Conservation (phyloP, 2,329 filamentous ascomycete species). For the Emmonsiellopsis sp. region DNA sequence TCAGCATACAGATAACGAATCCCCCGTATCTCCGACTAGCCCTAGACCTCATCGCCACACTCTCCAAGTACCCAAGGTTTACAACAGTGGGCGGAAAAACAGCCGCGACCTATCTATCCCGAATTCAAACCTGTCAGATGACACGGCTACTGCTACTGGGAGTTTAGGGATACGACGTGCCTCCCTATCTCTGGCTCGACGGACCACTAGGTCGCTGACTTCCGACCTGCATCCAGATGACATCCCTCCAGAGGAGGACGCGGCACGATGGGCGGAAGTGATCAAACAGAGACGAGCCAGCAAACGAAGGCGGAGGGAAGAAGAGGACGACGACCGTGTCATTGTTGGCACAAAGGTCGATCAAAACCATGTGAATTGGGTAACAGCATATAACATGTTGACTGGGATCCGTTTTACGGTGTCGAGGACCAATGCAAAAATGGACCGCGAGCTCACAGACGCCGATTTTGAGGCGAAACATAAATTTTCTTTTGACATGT, state of each 20-base stretch:
- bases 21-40: slow-evolving; percentile 26
- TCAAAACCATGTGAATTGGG: slow-evolving; percentile 93
- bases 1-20: slow-evolving; percentile 6
- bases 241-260: slow-evolving; percentile 77
- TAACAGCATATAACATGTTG: slow-evolving; percentile 98
- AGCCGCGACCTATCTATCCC: slow-evolving; percentile 54
- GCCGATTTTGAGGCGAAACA: slow-evolving; percentile 90
- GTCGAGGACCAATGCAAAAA: slow-evolving; percentile 90
- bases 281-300: slow-evolving; percentile 86
- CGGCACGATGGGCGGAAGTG: slow-evolving; percentile 82
- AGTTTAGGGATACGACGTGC: slow-evolving; percentile 58
- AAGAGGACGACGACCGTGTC: slow-evolving; percentile 83
- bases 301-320: slow-evolving; percentile 72
- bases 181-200: slow-evolving; percentile 73
- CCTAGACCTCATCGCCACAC: slow-evolving; percentile 71
- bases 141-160: slow-evolving; percentile 54
- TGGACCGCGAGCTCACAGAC: slow-evolving; percentile 81
- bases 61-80: slow-evolving; percentile 68
- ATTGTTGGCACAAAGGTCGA: slow-evolving; percentile 96
- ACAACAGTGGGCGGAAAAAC: slow-evolving; percentile 47
- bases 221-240: slow-evolving; percentile 81
- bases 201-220: slow-evolving; percentile 74
- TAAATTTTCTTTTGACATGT: slow-evolving; percentile 99
- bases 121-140: slow-evolving; percentile 36
- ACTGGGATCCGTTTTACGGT: slow-evolving; percentile 97